Percentiles rank a stretch among this genome's conserved stretches.
These are phyloP conservation scores for Ogataea sp. DNA, from an alignment of 805 yeast species.

Conservation along the genomic window DNA sequence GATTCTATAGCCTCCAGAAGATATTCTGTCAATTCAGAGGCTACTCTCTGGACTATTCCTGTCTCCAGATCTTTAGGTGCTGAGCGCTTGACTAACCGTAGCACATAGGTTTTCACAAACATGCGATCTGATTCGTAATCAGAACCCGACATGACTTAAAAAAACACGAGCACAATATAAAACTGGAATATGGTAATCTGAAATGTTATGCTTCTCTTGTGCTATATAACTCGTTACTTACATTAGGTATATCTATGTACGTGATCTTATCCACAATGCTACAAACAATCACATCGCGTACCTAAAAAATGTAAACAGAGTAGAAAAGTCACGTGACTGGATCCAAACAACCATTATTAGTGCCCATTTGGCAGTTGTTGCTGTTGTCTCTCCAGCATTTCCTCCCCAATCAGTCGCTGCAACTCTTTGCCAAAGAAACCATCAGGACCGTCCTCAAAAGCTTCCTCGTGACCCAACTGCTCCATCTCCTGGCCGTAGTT, in stretches of 20 bases:
- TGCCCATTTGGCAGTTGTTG: background rate
- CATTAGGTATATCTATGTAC: too few relatives aligned
- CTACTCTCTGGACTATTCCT: slow-evolving; percentile 5
- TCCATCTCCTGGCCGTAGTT: slow-evolving; percentile 46
- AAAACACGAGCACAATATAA: too few relatives aligned
- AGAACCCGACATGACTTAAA: slow-evolving; percentile 9
- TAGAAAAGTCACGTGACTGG: background rate
- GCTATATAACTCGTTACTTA: too few relatives aligned
- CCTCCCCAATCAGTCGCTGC: slow-evolving; percentile 16
- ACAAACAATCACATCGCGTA: background rate
- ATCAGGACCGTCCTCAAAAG: slow-evolving; percentile 20
- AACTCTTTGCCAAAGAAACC: slow-evolving; percentile 34
- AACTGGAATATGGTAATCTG: too few relatives aligned
- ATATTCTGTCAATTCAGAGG: slow-evolving; percentile 5
- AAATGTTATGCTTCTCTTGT: too few relatives aligned
- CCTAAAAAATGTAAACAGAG: slow-evolving; percentile 2
- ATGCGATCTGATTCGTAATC: too few relatives aligned
- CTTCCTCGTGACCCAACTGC: slow-evolving; percentile 41
- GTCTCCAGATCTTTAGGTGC: slow-evolving; percentile 8
- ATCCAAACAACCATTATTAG: background rate
- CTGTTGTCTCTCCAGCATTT: slow-evolving; percentile 1
- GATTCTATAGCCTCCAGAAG: background rate
- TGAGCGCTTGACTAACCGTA: slow-evolving; percentile 10
- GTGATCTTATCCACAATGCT: too few relatives aligned
- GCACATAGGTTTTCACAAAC: slow-evolving; percentile 12